Conservation (phyloP, 306 rosid genomes). For the Abrus precatorius region DNA sequence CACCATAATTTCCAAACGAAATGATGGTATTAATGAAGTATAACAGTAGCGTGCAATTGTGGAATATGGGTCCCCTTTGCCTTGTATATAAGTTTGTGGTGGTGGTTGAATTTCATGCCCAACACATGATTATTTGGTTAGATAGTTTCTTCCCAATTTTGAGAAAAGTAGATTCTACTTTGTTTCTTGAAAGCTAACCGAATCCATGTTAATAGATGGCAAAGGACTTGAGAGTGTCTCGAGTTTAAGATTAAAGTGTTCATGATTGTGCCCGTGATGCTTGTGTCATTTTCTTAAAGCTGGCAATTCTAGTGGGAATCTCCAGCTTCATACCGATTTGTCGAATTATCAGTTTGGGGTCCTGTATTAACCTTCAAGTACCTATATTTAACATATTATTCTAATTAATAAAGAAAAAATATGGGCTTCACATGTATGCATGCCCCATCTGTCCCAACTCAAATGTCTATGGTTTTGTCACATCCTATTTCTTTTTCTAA, state of each 20-base stretch:
- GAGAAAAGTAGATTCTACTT: constrained; percentile 49
- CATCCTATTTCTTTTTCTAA: background rate
- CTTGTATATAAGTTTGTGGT: constrained; percentile 45
- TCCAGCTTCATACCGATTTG: constrained; percentile 39
- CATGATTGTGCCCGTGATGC: constrained; percentile 38
- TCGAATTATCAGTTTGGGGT: constrained; percentile 42
- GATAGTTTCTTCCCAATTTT: constrained; percentile 1
- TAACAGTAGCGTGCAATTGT: constrained; percentile 46
- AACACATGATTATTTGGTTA: constrained; percentile 9
- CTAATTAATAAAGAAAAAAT: constrained; percentile 31
- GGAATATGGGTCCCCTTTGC: constrained; percentile 48
- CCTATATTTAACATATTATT: constrained; percentile 35
- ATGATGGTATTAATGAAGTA: constrained; percentile 45
- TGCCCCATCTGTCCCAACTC: constrained; percentile 51
- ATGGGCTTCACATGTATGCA: constrained; percentile 56
- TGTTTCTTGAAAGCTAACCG: constrained; percentile 41
- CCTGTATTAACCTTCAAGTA: constrained; percentile 32
- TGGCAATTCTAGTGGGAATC: constrained; percentile 42
- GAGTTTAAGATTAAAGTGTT: constrained; percentile 38
- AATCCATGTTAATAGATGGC: constrained; percentile 19
- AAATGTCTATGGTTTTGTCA: constrained; percentile 37
- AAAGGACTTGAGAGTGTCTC: constrained; percentile 2
- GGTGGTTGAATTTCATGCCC: constrained; percentile 48
- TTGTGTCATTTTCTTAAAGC: constrained; percentile 46
- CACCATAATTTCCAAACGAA: constrained; percentile 43